Conservation (phyloP, 352 stramenopile species). For the Phytopythium ostracodes region DNA sequence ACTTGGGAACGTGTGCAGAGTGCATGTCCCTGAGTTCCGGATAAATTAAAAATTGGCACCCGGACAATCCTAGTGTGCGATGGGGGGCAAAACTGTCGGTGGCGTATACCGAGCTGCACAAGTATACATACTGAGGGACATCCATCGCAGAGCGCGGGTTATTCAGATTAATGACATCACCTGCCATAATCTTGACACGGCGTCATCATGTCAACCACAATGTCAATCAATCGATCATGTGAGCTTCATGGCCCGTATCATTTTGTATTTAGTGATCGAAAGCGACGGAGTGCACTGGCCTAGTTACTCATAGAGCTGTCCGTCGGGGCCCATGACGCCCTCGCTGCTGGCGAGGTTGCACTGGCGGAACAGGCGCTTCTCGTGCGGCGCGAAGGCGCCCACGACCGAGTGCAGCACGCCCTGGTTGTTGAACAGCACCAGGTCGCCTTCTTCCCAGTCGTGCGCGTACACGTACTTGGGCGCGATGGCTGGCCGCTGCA, state of each 20-base stretch:
- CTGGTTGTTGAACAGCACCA: constrained; percentile 30
- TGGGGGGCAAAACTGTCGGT: neutral
- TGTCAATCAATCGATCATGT: no score
- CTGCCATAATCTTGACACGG: neutral
- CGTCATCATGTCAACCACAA: no score
- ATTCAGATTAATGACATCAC: neutral
- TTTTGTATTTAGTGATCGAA: no score
- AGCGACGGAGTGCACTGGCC: no score
- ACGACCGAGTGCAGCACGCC: constrained; percentile 27
- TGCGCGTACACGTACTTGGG: constrained; percentile 25
- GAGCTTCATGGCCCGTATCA: neutral
- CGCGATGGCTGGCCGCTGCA: constrained; percentile 24
- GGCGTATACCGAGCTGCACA: neutral
- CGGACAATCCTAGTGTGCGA: no score
- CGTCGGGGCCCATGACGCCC: constrained; percentile 21
- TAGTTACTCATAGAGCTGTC: constrained; percentile 21
- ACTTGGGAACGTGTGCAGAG: neutral
- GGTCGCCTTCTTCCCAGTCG: constrained; percentile 26
- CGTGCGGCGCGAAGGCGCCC: constrained; percentile 18
- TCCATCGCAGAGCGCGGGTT: neutral
- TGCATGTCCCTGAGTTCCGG: neutral
- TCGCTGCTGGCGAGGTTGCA: constrained; percentile 28
- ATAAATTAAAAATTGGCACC: neutral
- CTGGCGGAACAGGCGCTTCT: constrained; percentile 27
- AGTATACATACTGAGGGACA: neutral